Base-by-base conservation (phyloP, 805 yeast genomes). In the Lachancea quebecensis region DNA sequence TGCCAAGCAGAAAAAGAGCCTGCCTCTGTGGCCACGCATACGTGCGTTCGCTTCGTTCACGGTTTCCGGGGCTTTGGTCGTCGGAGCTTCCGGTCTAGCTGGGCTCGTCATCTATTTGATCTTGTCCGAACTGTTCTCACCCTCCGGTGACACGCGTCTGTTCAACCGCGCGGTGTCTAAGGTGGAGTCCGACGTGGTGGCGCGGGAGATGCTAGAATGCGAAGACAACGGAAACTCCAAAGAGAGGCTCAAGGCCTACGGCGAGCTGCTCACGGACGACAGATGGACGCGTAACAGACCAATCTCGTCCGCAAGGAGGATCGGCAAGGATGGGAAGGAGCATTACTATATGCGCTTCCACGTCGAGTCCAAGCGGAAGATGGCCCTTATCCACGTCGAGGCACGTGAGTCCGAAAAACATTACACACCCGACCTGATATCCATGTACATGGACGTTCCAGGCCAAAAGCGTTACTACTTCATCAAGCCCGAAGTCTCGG, bases 261-360 rank as follows among this genome's bases (percentile, higher is more conserved):
- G 96, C 39, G 95, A 85, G 54, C 64, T 72, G 7, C 65, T 78
- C 1, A 71, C 75, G 17, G 71, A 68, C 39, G 91, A 85, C 59
- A 79, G 79, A 56, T 87, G 96, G 91, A 84, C 88, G 7, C 78
- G 95, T 68, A 85, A 85, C 59, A 78, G 96, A 67, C 96, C 96
- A 2, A 78, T 86, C 35, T 78, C 80, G 40, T 78, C 93, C 11
- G 67, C 74, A 18, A 75, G 85, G 45, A 72, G 81, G 48, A 66
- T 78, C 45, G 95, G 84, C 42, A 75, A 78, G 49, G 82, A 82
- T 47, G 95, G 95, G 1, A 78, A 80, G 54, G 93, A 85, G 53
- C 95, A 85, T 54, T 72, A 85, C 55, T 71, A 80, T 47, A 84
- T 90, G 93, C 80, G 83, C 60, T 89, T 89, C 65, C 89, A 84